A percentile compares a stretch with the other conserved stretches of the same genome.
Conservation (phyloP, 352 stramenopile species). For the Albugo laibachii region DNA sequence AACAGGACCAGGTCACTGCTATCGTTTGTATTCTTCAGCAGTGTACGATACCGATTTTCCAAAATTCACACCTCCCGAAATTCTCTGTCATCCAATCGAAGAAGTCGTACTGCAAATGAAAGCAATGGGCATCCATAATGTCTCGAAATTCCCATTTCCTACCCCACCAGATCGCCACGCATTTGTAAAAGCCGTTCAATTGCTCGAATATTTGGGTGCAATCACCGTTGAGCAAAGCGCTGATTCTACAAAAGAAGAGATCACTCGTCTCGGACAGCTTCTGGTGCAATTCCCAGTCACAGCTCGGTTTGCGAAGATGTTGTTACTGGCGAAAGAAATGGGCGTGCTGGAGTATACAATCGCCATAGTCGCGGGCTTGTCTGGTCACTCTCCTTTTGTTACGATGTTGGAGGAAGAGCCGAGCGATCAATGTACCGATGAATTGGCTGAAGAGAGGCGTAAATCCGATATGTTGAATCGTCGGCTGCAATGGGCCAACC, state of each 20-base stretch:
- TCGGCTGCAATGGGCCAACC: slow-evolving; percentile 53
- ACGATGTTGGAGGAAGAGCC: slow-evolving; percentile 31
- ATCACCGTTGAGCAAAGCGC: slow-evolving; percentile 11
- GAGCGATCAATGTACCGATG: slow-evolving; percentile 17
- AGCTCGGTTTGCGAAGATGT: slow-evolving; percentile 79
- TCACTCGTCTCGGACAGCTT: slow-evolving; percentile 60
- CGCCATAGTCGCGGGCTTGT: slow-evolving; percentile 53
- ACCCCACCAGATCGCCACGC: slow-evolving; percentile 80
- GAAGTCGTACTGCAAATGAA: slow-evolving; percentile 96
- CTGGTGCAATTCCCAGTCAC: slow-evolving; percentile 78
- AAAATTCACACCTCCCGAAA: slow-evolving; percentile 81
- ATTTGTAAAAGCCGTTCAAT: slow-evolving; percentile 67
- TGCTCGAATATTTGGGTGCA: slow-evolving; percentile 65
- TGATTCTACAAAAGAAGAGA: slow-evolving; percentile 27
- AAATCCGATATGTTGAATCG: slow-evolving; percentile 51
- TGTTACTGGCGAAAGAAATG: slow-evolving; percentile 60
- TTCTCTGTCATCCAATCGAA: slow-evolving; percentile 82
- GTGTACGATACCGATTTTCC: slow-evolving; percentile 92
- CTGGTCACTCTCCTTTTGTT: slow-evolving; percentile 57
- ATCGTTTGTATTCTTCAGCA: slow-evolving; percentile 92
- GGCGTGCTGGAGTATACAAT: slow-evolving; percentile 61
- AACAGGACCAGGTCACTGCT: slow-evolving; percentile 93
- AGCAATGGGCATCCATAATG: slow-evolving; percentile 90
- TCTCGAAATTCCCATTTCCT: slow-evolving; percentile 93
- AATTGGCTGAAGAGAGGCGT: slow-evolving; percentile 54